A percentile compares a stretch with the other conserved stretches of the same genome.
Evolutionary conservation across 2,329 filamentous ascomycete genomes (phyloP).

Genomic region (Ambrosiella cleistominuta): DNA sequence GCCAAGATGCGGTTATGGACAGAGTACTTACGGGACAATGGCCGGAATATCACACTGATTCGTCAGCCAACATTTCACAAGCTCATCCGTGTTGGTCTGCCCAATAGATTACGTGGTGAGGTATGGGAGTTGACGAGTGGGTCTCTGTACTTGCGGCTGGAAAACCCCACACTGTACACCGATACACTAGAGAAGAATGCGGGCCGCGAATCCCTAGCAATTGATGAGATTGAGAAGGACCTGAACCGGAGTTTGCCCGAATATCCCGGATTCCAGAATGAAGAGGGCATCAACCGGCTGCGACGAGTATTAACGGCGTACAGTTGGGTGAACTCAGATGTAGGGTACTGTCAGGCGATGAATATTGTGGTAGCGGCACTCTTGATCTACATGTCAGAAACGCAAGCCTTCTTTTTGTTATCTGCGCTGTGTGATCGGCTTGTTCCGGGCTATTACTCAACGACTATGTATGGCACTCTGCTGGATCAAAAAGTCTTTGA

Average conservation of each 20-base stretch:
- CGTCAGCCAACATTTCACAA: constrained; percentile 97
- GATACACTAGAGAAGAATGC: constrained; percentile 73
- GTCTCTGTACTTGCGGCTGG: constrained; percentile 71
- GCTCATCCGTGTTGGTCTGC: constrained; percentile 83
- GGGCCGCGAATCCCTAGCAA: constrained; percentile 78
- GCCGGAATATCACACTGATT: constrained; percentile 77
- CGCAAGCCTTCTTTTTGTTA: constrained; percentile 87
- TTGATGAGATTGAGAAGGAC: constrained; percentile 98
- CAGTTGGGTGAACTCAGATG: constrained; percentile 89
- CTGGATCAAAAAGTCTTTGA: constrained; percentile 96
- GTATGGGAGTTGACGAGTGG: constrained; percentile 93
- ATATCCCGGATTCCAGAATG: constrained; percentile 91
- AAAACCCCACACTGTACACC: constrained; percentile 65
- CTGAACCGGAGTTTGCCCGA: constrained; percentile 90
- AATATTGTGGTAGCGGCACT: constrained; percentile 98
- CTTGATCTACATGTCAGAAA: constrained; percentile 94
- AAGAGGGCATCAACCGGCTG: constrained; percentile 81
- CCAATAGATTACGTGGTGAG: constrained; percentile 82
- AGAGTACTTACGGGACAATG: constrained; percentile 90
- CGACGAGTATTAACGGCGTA: constrained; percentile 88
- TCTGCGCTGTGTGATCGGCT: constrained; percentile 83
- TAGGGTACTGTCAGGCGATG: constrained; percentile 98
- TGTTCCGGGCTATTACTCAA: constrained; percentile 92
- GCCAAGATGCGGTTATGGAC: constrained; percentile 98
- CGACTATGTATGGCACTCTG: constrained; percentile 96